Percentiles rank a stretch among this genome's conserved stretches.
Conservation (phyloP, 768 basidiomycete species). For the Clavaria fumosa region DNA sequence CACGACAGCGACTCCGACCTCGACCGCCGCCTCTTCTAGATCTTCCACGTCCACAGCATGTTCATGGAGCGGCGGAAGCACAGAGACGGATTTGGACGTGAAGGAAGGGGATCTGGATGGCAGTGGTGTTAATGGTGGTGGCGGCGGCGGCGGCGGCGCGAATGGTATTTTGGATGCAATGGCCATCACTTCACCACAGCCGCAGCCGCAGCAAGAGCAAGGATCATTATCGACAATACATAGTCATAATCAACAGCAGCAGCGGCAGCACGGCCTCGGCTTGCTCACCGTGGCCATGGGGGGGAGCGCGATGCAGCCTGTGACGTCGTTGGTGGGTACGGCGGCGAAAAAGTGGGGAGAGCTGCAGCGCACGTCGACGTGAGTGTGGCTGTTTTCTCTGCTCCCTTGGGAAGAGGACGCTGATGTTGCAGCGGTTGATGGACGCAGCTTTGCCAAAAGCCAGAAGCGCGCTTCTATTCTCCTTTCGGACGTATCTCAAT, state of each 20-base stretch:
- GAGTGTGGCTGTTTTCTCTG: conserved; percentile 16
- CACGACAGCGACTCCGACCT: conserved; percentile 15
- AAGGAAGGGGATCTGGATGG: background rate
- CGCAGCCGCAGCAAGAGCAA: background rate
- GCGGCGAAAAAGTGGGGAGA: conserved; percentile 49
- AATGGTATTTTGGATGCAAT: background rate
- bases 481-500: conserved; percentile 47
- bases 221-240: conserved; percentile 10
- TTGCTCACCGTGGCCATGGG: conserved; percentile 21
- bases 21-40: conserved; percentile 26
- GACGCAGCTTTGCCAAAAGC: conserved; percentile 53
- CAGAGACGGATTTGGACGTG: conserved; percentile 9
- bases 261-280: conserved; percentile 23
- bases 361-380: conserved; percentile 39
- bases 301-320: conserved; percentile 16
- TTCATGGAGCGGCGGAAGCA: conserved; percentile 15
- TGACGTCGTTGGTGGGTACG: conserved; percentile 37
- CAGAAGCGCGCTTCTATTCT: conserved; percentile 57
- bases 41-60: conserved; percentile 35
- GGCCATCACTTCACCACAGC: background rate
- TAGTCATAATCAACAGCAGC: conserved; percentile 26
- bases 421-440: too few species aligned
- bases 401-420: conserved; percentile 1
- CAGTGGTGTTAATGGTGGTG: background rate
- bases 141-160: background rate